Conservation (phyloP, 257 asterid genomes). For the Ilex aquifolium region DNA sequence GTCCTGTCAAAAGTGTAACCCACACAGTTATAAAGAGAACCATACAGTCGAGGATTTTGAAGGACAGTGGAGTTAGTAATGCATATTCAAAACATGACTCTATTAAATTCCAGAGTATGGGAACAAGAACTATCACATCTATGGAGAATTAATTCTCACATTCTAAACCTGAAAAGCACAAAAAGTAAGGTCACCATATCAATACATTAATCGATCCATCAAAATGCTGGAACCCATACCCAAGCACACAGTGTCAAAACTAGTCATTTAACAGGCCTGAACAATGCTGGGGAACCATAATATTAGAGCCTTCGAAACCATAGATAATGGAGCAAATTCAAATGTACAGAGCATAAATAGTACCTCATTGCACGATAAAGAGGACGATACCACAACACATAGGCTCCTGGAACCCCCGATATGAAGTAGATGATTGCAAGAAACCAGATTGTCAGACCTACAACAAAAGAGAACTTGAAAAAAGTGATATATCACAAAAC, state of each 20-base stretch:
- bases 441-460: constrained; percentile 76
- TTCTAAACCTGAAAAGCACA: no score
- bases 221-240: no score
- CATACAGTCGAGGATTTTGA: no score
- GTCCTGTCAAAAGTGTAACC: constrained; percentile 41
- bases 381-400: constrained; percentile 89
- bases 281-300: no score
- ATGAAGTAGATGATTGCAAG: constrained; percentile 79
- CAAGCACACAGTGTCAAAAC: no score
- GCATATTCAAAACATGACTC: no score
- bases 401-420: constrained; percentile 89
- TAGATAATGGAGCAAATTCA: not conserved
- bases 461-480: constrained; percentile 12
- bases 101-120: not conserved
- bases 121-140: not conserved
- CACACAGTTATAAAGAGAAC: not conserved
- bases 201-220: no score
- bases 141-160: no score
- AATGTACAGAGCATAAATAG: constrained; percentile 1
- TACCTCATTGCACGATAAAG: constrained; percentile 97
- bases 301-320: not conserved
- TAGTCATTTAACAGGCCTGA: no score
- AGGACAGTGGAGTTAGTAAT: no score
- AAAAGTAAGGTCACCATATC: no score
- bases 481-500: constrained; percentile 12